Base-by-base conservation (phyloP, 805 yeast species). In the Candida dajiaensis region DNA sequence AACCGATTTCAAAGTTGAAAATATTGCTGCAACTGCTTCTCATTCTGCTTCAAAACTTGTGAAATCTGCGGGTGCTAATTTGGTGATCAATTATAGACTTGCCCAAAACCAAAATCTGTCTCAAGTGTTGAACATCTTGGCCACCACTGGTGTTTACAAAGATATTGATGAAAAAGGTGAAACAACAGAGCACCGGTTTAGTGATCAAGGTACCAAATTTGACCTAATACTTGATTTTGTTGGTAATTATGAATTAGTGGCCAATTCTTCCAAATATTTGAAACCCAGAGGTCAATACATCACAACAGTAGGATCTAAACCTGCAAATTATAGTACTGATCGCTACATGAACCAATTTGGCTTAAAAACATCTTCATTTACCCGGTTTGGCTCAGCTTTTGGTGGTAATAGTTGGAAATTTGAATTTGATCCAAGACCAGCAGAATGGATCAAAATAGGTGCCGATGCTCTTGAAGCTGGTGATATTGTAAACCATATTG, bases 201-300 rank as follows among this genome's bases (percentile, higher is more conserved):
- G 7, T 9, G 49, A 42, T 16, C 40, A 54, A 18, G 53, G 51
- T 20, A 49, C 57, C 7, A 41, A 46, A 15, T 87, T 80, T 57
- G 86, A 84, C 57, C 56, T 76, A 6, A 77, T 85, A n/a, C 57
- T 84, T 12, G 96, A 89, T 65, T 74, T 82, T 50, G 75, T 80
- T 43, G 94, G 96, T 37, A 85, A 85, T 38, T 69, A 71, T 41
- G 78, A 76, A 28, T 71, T 84, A 6, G 43, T 56, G 10, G 48
- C 45, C 4, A 67, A 74, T 35, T 68, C 78, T 22, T 55, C 63
- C 10, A 54, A 67, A 29, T 69, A 72, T 23, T 64, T 85, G 46
- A 73, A 70, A 49, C 58, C 70, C 10, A 58, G 63, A 19, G 52
- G 67, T 29, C 63, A 69, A 40, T 85, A 76, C 56, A 64, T 77